Evolutionary conservation across 2,329 filamentous ascomycete genomes (phyloP).

Genomic region (Calonectria multiphialidica): DNA sequence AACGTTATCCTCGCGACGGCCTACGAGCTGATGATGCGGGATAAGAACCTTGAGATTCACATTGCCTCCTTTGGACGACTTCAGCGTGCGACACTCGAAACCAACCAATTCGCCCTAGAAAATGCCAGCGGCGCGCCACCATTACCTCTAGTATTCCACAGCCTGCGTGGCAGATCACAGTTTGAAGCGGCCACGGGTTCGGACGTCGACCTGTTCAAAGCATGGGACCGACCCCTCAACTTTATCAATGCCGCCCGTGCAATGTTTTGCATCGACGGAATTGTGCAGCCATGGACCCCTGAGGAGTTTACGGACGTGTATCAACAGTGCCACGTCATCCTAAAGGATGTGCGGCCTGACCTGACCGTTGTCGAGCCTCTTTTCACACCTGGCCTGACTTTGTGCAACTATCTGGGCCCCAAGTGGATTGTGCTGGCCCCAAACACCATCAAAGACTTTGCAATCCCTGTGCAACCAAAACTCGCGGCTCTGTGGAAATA

Average conservation of each 20-base stretch:
- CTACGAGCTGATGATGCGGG: not conserved
- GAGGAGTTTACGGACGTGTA: slow-evolving; percentile 5
- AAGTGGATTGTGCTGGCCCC: slow-evolving; percentile 15
- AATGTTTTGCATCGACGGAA: slow-evolving; percentile 7
- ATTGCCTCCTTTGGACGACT: not conserved
- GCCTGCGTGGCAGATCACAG: not conserved
- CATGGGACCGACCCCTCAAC: not conserved
- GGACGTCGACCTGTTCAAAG: slow-evolving; percentile 8
- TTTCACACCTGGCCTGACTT: slow-evolving; percentile 8
- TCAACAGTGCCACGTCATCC: not conserved
- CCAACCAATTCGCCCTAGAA: not conserved
- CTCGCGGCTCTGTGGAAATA: slow-evolving; percentile 14
- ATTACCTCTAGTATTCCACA: not conserved
- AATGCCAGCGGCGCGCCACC: not conserved
- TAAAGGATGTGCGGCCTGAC: not conserved
- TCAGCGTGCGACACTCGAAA: not conserved
- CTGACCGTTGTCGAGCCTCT: slow-evolving; percentile 12
- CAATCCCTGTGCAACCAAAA: not conserved
- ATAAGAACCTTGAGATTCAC: not conserved
- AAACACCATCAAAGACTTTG: slow-evolving; percentile 21
- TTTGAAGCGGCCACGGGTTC: not conserved
- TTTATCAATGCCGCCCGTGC: slow-evolving; percentile 8
- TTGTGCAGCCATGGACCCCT: slow-evolving; percentile 9
- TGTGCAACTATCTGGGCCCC: not conserved
- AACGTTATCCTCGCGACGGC: slow-evolving; percentile 19